Evolutionary conservation across 768 basidiomycete species (phyloP).

Genomic region (Mycena indigotica): DNA sequence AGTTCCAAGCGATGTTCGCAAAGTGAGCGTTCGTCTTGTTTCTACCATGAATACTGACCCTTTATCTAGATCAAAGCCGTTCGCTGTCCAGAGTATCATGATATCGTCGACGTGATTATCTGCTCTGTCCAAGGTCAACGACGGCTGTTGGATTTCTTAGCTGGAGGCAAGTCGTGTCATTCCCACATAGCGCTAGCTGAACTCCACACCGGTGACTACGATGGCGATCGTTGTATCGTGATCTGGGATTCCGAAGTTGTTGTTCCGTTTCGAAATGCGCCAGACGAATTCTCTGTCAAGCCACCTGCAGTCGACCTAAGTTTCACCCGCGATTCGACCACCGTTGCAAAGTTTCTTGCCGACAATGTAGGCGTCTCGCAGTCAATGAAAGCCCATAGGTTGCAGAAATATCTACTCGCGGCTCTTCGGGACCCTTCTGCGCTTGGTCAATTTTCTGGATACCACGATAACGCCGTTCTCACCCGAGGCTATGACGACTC

Average conservation of each 20-base stretch:
- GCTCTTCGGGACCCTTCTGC: constrained; percentile 46
- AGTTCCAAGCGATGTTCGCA: constrained; percentile 66
- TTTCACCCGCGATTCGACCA: constrained; percentile 47
- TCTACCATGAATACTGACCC: neutral
- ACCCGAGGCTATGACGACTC: constrained; percentile 50
- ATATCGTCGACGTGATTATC: constrained; percentile 60
- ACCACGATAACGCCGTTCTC: constrained; percentile 61
- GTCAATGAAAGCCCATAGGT: constrained; percentile 32
- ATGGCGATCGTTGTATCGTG: constrained; percentile 62
- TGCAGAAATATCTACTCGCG: constrained; percentile 56
- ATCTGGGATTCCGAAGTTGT: constrained; percentile 65
- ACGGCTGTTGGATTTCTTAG: constrained; percentile 63
- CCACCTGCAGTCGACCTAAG: constrained; percentile 43
- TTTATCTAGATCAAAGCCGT: constrained; percentile 56
- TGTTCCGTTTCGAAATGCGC: constrained; percentile 53
- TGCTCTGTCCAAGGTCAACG: constrained; percentile 54
- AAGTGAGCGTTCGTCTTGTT: constrained; percentile 38
- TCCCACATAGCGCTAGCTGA: neutral
- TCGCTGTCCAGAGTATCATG: constrained; percentile 47
- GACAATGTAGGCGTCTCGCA: constrained; percentile 24
- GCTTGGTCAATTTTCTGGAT: constrained; percentile 57
- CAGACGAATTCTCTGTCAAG: constrained; percentile 48
- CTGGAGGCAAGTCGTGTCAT: constrained; percentile 49
- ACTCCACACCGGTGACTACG: constrained; percentile 59
- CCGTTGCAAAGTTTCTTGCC: constrained; percentile 45